Conservation (phyloP, 148 eudicot genomes). For the Euryodendron excelsum region DNA sequence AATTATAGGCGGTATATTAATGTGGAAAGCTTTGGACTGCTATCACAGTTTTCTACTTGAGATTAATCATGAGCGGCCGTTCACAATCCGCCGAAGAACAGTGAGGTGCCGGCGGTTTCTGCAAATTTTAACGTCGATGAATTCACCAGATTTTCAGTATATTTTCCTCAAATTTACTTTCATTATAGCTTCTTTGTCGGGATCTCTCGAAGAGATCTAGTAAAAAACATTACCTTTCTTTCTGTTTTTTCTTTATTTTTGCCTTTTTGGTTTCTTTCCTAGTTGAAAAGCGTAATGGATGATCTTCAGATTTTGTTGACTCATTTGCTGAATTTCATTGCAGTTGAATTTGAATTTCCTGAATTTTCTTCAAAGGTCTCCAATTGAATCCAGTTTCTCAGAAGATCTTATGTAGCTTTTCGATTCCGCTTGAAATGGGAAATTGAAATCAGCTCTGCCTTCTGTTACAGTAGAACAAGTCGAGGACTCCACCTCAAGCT, state of each 20-base stretch:
- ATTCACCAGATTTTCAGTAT: neutral
- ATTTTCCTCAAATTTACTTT: neutral
- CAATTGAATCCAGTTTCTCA: too few species aligned
- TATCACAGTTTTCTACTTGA: neutral
- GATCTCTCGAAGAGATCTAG: constrained; percentile 8
- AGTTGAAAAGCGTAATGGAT: constrained; percentile 5
- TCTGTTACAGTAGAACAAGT: neutral
- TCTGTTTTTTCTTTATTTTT: neutral
- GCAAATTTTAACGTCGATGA: constrained; percentile 1
- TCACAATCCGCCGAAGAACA: constrained; percentile 1
- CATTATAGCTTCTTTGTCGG: neutral
- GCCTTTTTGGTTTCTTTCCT: neutral
- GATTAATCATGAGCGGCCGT: neutral
- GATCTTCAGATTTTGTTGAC: constrained; percentile 12
- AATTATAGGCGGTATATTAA: neutral
- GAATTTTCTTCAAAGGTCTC: neutral
- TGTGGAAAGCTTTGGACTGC: neutral
- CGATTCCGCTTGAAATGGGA: neutral
- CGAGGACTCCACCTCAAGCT: neutral
- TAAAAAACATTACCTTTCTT: neutral
- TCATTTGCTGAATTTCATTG: constrained; percentile 15
- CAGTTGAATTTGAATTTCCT: constrained; percentile 1
- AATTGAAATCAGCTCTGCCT: neutral
- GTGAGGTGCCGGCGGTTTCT: neutral
- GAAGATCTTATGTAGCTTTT: neutral